Evolutionary conservation across 345 rosid genomes (phyloP).

Genomic region (Heritiera littoralis): DNA sequence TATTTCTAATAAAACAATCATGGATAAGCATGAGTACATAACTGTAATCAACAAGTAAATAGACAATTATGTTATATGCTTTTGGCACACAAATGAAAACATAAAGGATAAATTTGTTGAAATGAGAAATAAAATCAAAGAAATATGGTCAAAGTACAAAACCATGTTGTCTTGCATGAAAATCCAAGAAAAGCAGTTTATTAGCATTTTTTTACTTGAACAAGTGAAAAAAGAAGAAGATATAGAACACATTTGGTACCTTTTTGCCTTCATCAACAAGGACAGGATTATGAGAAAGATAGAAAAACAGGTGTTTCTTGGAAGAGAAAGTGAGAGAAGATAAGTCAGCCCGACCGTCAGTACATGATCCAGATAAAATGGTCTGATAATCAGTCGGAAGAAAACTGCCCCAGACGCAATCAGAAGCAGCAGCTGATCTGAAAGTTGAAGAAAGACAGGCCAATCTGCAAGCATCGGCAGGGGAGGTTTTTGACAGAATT

Average conservation of each 20-base stretch:
- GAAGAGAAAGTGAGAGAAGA: constrained; percentile 1
- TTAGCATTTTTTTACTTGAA: no score
- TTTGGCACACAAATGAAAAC: no score
- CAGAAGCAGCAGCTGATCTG: constrained; percentile 33
- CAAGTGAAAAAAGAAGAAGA: no score
- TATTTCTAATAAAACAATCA: no score
- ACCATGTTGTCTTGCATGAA: no score
- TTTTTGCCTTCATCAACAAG: constrained; percentile 34
- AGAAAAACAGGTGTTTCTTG: constrained; percentile 31
- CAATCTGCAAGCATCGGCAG: constrained; percentile 33
- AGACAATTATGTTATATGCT: no score
- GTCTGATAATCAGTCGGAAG: background rate
- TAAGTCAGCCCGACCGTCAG: background rate
- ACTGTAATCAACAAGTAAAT: no score
- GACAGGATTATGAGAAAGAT: constrained; percentile 32
- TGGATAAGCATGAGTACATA: no score
- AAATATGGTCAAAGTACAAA: no score
- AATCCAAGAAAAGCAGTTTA: no score
- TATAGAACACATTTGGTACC: constrained; percentile 20
- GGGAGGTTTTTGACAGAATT: constrained; percentile 36
- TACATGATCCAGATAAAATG: background rate
- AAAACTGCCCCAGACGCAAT: constrained; percentile 34
- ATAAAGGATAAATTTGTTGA: background rate
- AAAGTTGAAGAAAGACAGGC: constrained; percentile 30
- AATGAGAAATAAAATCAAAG: no score